Evolutionary conservation across 169 alveolate genomes (phyloP), one percentile per base, ranked within the genome.

Genomic region (Eimeria brunetti): DNA sequence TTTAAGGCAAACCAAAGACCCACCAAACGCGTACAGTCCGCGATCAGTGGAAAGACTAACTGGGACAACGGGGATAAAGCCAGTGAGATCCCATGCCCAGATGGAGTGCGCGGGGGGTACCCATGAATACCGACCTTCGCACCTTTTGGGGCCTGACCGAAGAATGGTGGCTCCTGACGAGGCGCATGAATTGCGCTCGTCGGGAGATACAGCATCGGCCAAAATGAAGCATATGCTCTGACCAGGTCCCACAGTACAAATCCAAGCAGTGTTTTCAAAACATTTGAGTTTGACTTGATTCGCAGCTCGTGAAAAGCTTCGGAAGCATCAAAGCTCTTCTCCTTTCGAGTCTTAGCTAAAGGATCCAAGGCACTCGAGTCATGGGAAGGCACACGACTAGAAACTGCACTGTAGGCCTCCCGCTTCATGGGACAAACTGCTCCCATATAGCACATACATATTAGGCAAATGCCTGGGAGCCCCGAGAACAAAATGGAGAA

Each of bases 1-100:
- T 85, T 85, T 33, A 58, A 62, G 81, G 91, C 75, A 38, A 85
- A 62, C 76, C 91, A 56, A 41, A 85, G 80, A 36, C 91, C 91
- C 60, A 85, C 76, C 58, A 85, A 41, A 46, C 91, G 91, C 18
- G 91, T 49, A 36, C 80, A 80, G 49, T 85, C 91, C 1, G 91
- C 91, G 18, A 85, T 8, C 58, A 85, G 44, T 20, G 91, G 91
- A 38, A 85, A 71, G 46, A 85, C 60, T 36, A 85, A 18, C 56
- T 85, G 78, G 27, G 53, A 41, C 76, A 85, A 58, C 62, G 81
- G 62, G 36, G 80, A 41, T 2, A 85, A 46, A 30, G 56, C 46
- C n/a, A 71, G 14, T 30, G 46, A 33, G 44, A 36, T 80, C 9
- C 49, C 56, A 12, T 56, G 91, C 56, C 27, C 80, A 36, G 56